Evolutionary conservation across 805 yeast species (phyloP), one percentile per base, ranked within the genome.

Genomic region (Ogataea thermomethanolica): DNA sequence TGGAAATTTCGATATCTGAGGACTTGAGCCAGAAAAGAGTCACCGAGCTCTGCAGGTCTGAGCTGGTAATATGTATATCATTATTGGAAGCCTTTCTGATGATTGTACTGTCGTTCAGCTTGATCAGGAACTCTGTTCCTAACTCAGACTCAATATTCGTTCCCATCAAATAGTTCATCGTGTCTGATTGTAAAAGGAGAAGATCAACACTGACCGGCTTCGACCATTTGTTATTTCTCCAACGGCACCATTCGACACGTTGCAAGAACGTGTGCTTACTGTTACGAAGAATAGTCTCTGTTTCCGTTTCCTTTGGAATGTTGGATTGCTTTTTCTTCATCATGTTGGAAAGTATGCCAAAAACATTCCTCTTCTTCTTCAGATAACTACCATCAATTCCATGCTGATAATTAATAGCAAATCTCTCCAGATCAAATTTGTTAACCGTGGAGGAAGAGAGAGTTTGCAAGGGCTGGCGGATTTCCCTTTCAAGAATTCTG

Each of bases 181-280:
- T 32, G 8, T 35, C 42, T 4, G 52, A 36, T 17, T 46, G 49
- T 9, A 56, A 29, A 17, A 56, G 41, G 32, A 47, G 49, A 32
- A 53, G 22, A 12, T 46, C 45, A 11, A 50, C 50, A 7, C 17
- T 25, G 3, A 36, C 28, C 6, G 42, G 31, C 11, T 44, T 48
- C 2, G 57, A 35, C 68, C 69, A 64, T n/a, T 40, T 39, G n/a
- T 45, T 33, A 9, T 31, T 31, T 9, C 12, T 27, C 66, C 67
- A 62, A 29, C 39, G 43, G 6, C 61, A 56, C 24, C 53, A 41
- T 29, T 51, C 50, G 2, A 58, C 55, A 14, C 47, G 43, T 32
- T 56, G 55, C 20, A 52, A 35, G 15, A 44, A 49, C 22, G 49
- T 32, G 8, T 48, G 50, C n/a, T 33, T 45, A 15, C 43, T 30